These are phyloP conservation scores for Curvularia verruculosa DNA, from an alignment of 2,329 filamentous ascomycete genomes.

Conservation along the genomic window DNA sequence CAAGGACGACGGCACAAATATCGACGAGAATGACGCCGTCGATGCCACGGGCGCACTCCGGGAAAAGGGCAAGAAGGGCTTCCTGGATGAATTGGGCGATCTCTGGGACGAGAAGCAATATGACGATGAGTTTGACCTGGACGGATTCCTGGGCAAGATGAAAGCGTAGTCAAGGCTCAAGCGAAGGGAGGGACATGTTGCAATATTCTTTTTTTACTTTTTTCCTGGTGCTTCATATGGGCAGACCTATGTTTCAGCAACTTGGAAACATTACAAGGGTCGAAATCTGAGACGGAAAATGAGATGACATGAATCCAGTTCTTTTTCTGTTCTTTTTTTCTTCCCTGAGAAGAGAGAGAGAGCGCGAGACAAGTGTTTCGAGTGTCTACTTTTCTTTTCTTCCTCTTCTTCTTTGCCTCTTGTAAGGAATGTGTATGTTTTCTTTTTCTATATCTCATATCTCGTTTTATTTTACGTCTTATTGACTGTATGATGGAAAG, in stretches of 20 bases:
- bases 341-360: background rate
- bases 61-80: conserved; percentile 95
- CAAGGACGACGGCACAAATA: conserved; percentile 68
- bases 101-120: conserved; percentile 98
- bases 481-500: conserved; percentile 2
- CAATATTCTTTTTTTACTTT: background rate
- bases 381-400: background rate
- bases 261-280: background rate
- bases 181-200: background rate
- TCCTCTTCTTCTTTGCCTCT: background rate
- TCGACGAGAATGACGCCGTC: conserved; percentile 81
- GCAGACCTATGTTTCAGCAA: background rate
- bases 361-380: background rate
- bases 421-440: background rate
- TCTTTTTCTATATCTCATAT: background rate
- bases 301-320: background rate
- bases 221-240: background rate
- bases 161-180: conserved; percentile 54
- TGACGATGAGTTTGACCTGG: conserved; percentile 95
- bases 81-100: conserved; percentile 92
- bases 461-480: background rate
- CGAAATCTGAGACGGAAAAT: background rate
- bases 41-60: conserved; percentile 85
- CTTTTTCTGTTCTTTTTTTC: background rate
- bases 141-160: conserved; percentile 95